Conservation (phyloP, 2,329 filamentous ascomycete genomes). For the Ilyonectria sp. region DNA sequence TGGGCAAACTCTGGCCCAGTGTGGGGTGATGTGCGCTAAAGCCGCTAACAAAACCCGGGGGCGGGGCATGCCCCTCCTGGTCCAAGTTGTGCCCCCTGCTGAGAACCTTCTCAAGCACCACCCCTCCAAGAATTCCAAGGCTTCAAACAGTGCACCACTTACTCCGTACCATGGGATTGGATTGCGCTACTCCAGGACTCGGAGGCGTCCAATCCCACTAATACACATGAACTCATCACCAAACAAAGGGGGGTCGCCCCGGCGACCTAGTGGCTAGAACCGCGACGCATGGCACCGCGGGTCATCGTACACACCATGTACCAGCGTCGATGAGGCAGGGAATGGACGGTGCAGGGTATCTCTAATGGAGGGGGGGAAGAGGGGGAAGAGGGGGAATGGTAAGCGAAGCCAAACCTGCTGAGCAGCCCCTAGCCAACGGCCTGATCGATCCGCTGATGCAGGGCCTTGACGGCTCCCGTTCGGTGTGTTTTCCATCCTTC, state of each 20-base stretch:
- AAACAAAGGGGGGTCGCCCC: constrained; percentile 7
- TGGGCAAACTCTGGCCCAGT: constrained; percentile 24
- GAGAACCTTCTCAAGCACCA: too few species aligned
- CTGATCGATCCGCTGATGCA: constrained; percentile 26
- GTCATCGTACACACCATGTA: constrained; percentile 27
- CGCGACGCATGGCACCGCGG: constrained; percentile 15
- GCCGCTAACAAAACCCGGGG: constrained; percentile 32
- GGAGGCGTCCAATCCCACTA: background rate
- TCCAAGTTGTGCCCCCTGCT: background rate
- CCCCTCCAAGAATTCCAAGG: too few species aligned
- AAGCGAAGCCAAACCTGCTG: constrained; percentile 20
- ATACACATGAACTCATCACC: background rate
- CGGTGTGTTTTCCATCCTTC: constrained; percentile 21
- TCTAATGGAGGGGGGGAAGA: constrained; percentile 1
- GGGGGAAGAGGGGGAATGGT: constrained; percentile 19
- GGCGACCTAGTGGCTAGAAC: background rate
- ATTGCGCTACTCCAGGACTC: background rate
- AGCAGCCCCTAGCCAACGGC: constrained; percentile 22
- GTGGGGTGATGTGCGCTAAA: constrained; percentile 33
- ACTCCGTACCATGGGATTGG: constrained; percentile 1
- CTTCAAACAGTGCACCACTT: background rate
- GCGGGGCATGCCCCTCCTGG: constrained; percentile 24
- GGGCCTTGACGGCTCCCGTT: constrained; percentile 4
- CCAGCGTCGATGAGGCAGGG: constrained; percentile 22
- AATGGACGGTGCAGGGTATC: background rate